Percentiles rank a stretch among this genome's conserved stretches.
Evolutionary conservation across 2,329 filamentous ascomycete genomes (phyloP).

Genomic region (Ophiostoma tasmaniense): DNA sequence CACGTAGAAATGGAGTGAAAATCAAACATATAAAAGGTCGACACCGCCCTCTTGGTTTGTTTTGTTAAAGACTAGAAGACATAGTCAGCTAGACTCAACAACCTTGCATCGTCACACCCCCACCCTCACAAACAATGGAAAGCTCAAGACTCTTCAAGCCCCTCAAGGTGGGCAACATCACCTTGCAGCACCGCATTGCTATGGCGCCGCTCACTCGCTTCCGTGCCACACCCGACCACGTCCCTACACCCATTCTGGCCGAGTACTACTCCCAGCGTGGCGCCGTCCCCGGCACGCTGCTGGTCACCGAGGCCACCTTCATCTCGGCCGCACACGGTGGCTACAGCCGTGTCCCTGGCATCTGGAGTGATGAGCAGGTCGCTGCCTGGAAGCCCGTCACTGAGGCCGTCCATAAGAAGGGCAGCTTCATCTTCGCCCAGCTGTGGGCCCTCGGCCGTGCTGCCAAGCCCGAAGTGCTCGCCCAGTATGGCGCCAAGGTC

Average conservation of each 20-base stretch:
- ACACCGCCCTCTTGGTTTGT: background rate
- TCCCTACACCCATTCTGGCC: conserved; percentile 26
- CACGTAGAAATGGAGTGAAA: background rate
- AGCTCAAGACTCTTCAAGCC: conserved; percentile 6
- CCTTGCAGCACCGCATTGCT: conserved; percentile 6
- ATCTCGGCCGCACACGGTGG: conserved; percentile 30
- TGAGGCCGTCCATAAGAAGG: conserved; percentile 44
- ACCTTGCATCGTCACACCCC: background rate
- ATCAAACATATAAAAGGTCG: background rate
- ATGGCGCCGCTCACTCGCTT: conserved; percentile 46
- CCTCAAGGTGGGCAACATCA: conserved; percentile 4
- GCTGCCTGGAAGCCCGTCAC: conserved; percentile 51
- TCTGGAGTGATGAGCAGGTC: conserved; percentile 47
- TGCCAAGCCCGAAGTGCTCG: conserved; percentile 3
- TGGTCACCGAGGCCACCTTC: conserved; percentile 41
- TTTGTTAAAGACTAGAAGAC: background rate
- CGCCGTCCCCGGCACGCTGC: conserved; percentile 31
- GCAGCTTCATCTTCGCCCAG: conserved; percentile 13
- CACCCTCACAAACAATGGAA: background rate
- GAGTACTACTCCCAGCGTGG: conserved; percentile 39
- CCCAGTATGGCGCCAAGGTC: background rate
- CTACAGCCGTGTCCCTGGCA: conserved; percentile 44
- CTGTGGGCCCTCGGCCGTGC: conserved; percentile 13
- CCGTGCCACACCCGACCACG: conserved; percentile 32
- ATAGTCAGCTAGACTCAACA: too few relatives aligned